Base-by-base conservation (phyloP, 1,284 basidiomycete genomes). In the Naganishia sp. region DNA sequence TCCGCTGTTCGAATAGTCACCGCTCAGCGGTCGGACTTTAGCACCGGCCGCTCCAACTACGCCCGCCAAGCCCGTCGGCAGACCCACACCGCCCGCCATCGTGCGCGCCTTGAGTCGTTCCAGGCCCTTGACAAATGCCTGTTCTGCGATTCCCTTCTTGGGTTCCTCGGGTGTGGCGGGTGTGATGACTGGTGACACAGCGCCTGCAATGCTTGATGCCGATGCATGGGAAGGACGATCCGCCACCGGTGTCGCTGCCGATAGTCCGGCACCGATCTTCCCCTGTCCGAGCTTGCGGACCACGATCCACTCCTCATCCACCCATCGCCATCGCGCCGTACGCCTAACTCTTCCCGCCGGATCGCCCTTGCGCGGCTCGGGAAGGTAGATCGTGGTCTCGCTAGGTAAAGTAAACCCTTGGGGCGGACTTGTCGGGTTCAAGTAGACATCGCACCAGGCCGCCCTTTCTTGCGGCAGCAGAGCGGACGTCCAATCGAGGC, bases 381-480 rank as follows among this genome's bases (percentile, higher is more conserved):
- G 78, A 0, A 79, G 66, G 49, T 76, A 67, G 44, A 69, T 59
- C 3, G 54, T 46, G 10, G 60, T 66, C 6, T 69, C 66, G 44
- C 81, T 53, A 78, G 81, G 50, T 76, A 76, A 56, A 66, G 59
- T 48, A 60, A 64, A 56, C 78, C 80, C 59, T 7, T 42, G 42
- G 5, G 63, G 83, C 81, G 69, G 82, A 79, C 70, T 82, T 77
- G 13, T 84, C 82, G 67, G 90, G 75, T 75, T 84, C 13, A 81
- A 71, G 87, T 80, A 79, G 18, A 74, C 75, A 67, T 81, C 80
- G 63, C 80, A 81, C 94, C 94, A 97, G 3, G 90, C 89, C 0
- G 94, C 91, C 0, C 94, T 86, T 76, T 97, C 94, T 48, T 87
- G 86, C 0, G 94, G 94, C 5, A 97, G 84, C 6, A 97, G 84